phyloP scores from a whole-genome alignment of 129 eudicot genomes.

The Chrysanthemum seticuspe region DNA sequence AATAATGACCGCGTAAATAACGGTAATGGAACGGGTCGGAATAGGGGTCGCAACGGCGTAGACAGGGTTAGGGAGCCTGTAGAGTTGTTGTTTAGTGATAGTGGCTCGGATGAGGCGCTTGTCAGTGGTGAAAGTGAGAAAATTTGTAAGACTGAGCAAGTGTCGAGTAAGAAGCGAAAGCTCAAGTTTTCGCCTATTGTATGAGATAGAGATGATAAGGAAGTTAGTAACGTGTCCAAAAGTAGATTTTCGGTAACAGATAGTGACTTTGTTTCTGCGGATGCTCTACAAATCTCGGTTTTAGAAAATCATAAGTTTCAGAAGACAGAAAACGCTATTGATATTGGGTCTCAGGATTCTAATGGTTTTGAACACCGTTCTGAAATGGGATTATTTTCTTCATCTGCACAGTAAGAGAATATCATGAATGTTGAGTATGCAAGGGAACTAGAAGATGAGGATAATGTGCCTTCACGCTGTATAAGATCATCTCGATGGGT shows the following conservation, averaged over 20 bases:
- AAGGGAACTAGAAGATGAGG: conserved; percentile 42
- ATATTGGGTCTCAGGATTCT: conserved; percentile 32
- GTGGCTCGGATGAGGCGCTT: conserved; percentile 74
- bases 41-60: not conserved
- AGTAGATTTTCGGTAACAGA: conserved; percentile 19
- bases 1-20: conserved; percentile 42
- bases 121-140: conserved; percentile 20
- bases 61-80: conserved; percentile 50
- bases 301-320: conserved; percentile 27
- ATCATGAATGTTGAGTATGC: conserved; percentile 17
- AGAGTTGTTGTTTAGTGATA: conserved; percentile 79
- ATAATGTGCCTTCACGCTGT: conserved; percentile 39
- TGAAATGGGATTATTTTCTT: conserved; percentile 30
- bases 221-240: conserved; percentile 22
- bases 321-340: conserved; percentile 29
- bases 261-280: conserved; percentile 6
- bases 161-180: not conserved
- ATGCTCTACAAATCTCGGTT: conserved; percentile 27
- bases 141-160: not conserved
- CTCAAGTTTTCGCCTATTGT: conserved; percentile 74
- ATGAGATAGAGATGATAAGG: conserved; percentile 81
- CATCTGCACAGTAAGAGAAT: conserved; percentile 33
- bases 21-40: conserved; percentile 4
- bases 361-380: conserved; percentile 31
- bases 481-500: conserved; percentile 92